A percentile compares a stretch with the other conserved stretches of the same genome.
Conservation (phyloP, 2,329 filamentous ascomycete species). For the Mollisia scopiformis region DNA sequence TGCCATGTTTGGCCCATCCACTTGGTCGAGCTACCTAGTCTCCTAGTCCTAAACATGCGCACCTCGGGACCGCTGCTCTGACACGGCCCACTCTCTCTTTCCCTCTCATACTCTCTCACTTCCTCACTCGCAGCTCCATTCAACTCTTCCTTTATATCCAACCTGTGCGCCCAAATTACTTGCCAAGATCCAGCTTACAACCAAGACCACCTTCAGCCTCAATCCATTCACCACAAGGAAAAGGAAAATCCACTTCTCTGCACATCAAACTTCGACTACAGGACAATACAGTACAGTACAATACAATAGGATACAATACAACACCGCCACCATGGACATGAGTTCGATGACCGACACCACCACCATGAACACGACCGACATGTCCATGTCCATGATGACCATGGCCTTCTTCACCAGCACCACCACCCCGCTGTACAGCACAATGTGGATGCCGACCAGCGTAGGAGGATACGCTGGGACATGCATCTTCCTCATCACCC, state of each 20-base stretch:
- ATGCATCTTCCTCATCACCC: conserved; percentile 85
- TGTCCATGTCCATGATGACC: conserved; percentile 53
- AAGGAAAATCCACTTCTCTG: background rate
- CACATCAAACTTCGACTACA: no score
- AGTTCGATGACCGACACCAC: conserved; percentile 14
- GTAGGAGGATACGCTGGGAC: conserved; percentile 81
- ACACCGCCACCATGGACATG: conserved; percentile 9
- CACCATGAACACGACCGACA: conserved; percentile 43
- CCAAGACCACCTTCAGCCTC: background rate
- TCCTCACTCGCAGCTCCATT: no score
- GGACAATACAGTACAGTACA: no score
- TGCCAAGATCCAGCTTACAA: conserved; percentile 14
- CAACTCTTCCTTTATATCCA: conserved; percentile 8
- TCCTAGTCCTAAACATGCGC: conserved; percentile 7
- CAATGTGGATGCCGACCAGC: conserved; percentile 72
- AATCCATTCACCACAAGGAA: background rate
- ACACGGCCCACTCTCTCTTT: conserved; percentile 9
- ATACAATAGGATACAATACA: background rate
- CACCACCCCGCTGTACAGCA: conserved; percentile 66
- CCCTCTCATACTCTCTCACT: conserved; percentile 26
- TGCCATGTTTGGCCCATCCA: background rate
- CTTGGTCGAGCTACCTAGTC: background rate
- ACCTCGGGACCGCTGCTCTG: background rate
- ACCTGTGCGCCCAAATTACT: background rate
- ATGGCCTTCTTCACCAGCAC: conserved; percentile 69